Conservation (phyloP, 352 stramenopile genomes). For the Pythium dissimile region DNA sequence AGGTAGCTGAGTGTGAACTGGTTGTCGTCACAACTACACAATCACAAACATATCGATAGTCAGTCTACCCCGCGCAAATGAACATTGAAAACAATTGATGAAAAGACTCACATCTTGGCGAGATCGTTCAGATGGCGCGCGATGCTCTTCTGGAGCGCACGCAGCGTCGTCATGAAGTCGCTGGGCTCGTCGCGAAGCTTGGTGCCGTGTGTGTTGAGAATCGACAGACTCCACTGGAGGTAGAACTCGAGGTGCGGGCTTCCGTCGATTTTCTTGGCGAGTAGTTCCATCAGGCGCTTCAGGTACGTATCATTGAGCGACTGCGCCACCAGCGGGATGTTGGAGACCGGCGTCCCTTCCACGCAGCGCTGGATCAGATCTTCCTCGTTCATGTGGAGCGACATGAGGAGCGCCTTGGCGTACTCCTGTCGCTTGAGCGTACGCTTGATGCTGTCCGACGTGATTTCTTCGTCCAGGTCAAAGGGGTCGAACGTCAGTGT, state of each 20-base stretch:
- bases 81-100: neutral
- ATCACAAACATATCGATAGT: conserved; percentile 14
- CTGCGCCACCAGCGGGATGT: conserved; percentile 89
- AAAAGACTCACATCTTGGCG: conserved; percentile 72
- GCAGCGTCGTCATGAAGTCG: conserved; percentile 78
- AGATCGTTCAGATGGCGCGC: conserved; percentile 80
- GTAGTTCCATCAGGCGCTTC: conserved; percentile 89
- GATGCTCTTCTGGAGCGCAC: conserved; percentile 86
- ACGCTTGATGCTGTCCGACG: conserved; percentile 88
- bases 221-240: conserved; percentile 92
- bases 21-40: conserved; percentile 82
- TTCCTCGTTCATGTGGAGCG: conserved; percentile 96
- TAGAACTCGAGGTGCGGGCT: conserved; percentile 98
- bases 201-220: conserved; percentile 93
- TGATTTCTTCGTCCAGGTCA: conserved; percentile 97
- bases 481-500: conserved; percentile 98
- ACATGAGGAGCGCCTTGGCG: conserved; percentile 93
- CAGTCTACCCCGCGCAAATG: neutral
- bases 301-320: conserved; percentile 91
- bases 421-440: conserved; percentile 90
- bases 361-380: conserved; percentile 90
- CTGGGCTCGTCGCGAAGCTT: conserved; percentile 75
- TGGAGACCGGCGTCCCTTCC: conserved; percentile 87
- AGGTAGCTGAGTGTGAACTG: conserved; percentile 88
- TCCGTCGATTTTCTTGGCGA: conserved; percentile 90